Evolutionary conservation across 164 flowering plant species (phyloP), one percentile per base, ranked within the genome.

Genomic region (Macadamia tetraphylla): DNA sequence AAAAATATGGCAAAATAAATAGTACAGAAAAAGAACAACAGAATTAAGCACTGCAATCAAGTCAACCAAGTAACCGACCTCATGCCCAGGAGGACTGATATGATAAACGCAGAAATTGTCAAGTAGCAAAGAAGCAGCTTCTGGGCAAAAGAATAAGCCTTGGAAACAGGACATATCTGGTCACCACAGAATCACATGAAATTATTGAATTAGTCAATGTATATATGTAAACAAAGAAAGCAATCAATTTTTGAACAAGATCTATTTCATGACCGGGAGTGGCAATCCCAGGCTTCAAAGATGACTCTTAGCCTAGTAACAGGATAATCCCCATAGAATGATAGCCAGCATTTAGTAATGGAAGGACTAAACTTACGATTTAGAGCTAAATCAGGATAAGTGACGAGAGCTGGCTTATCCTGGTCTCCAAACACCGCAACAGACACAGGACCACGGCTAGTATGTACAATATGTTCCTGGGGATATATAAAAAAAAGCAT

Each of bases 331-430:
- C 14, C 15, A 17, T 53, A 53, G 6, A 53, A 1, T 14, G 57
- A 14, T 12, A 53, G 17, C 57, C 13, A 4, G 14, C 2, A 53
- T 17, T 17, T 12, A 3, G 15, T 4, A 53, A 53, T 53, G 6
- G 57, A 53, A 14, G 57, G 10, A 53, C 12, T 29, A 29, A 30
- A 75, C 98, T 83, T 81, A 93, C 97, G 83, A 81, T 93, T 87
- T 71, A 91, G 75, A 77, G 96, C 98, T 63, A 93, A 65, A 84
- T 93, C 98, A 60, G 98, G 98, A 73, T 93, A 91, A 15, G 97
- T 93, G 56, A 93, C 67, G 62, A 93, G 79, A 6, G 98, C 91
- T 10, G 98, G 98, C 75, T 93, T 93, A 64, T 89, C 92, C 65
- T 72, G 87, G 75, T 91, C 97, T 63, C 98, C 98, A 79, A 75